Conservation (phyloP, 73 alveolate species). For the Tetrahymena thermophila region DNA sequence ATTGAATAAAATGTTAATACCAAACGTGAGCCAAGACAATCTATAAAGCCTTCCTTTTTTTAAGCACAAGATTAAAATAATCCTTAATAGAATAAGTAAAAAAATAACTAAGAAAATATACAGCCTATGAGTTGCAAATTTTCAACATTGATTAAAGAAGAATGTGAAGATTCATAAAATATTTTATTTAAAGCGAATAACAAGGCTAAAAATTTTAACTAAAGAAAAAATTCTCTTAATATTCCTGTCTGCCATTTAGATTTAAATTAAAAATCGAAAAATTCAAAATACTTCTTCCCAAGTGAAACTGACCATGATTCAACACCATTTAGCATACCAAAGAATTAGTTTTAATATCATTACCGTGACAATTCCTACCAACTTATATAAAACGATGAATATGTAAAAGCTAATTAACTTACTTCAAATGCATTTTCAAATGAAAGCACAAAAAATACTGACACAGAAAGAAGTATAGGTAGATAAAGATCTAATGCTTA, state of each 20-base stretch:
- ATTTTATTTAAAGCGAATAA: not conserved
- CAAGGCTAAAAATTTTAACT: not conserved
- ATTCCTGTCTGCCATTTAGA: not conserved
- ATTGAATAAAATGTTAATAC: not conserved
- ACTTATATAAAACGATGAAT: not conserved
- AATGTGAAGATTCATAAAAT: not conserved
- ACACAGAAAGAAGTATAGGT: not conserved
- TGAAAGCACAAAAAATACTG: not conserved
- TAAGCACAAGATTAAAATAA: not conserved
- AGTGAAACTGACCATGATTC: not conserved
- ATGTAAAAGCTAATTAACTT: not conserved
- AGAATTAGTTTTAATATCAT: not conserved
- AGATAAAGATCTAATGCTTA: not conserved
- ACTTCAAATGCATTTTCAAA: not conserved
- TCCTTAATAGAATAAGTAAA: not conserved
- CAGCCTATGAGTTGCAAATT: not conserved
- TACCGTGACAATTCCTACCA: not conserved
- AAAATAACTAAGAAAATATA: not conserved
- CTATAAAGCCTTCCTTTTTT: not conserved
- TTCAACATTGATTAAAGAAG: not conserved
- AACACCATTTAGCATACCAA: not conserved
- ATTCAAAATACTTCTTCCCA: not conserved
- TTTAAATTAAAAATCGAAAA: not conserved
- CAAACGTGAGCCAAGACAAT: not conserved
- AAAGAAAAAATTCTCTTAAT: not conserved